Base-by-base conservation (phyloP, 2,329 filamentous ascomycete genomes). In the Cercospora beticola region DNA sequence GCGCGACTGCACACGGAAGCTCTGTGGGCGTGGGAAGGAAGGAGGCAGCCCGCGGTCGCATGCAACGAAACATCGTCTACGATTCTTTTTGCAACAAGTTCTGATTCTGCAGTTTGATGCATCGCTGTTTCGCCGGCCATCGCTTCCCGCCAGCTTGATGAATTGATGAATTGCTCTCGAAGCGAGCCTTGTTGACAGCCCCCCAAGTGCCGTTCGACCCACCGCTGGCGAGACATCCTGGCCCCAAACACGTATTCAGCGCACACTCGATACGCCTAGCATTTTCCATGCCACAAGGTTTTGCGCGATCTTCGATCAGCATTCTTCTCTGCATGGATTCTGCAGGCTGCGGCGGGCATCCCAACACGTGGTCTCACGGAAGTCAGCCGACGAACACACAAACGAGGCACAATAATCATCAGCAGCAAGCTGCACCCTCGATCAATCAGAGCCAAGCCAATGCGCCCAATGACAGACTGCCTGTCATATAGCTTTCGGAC, bases 261-360 rank as follows among this genome's bases (percentile, higher is more conserved):
- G 49, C 46, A 28, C 52, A 33, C 28, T 33, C 9, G 18, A 23
- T 4, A 16, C 21, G 16, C 60, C 54, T 49, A 46, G 52, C 52
- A 57, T 59, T 26, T 40, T 49, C 60, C 57, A 68, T 30, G 62
- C 56, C 31, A 62, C 57, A 58, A 69, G 61, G 63, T 46, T 62
- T 67, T 58, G 26, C 43, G 40, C 54, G 23, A 66, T 71, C 64
- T 69, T 67, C 67, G 66, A 71, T 71, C 16, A 28, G 60, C 23
- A 65, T 52, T 40, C 21, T 46, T 63, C 28, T 54, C 40, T 66
- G 59, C 67, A 66, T 66, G 62, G 60, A 65, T 64, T 31, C 30
- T 59, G 56, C 28, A 23, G 56, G 10, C 56, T 36, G 56, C 56
- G 56, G 26, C 56, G n/a, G 18, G 31, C 56, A 23, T 46, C 60